Base-by-base conservation (phyloP, 805 yeast species). In the Maudiozyma saulgeensis region DNA sequence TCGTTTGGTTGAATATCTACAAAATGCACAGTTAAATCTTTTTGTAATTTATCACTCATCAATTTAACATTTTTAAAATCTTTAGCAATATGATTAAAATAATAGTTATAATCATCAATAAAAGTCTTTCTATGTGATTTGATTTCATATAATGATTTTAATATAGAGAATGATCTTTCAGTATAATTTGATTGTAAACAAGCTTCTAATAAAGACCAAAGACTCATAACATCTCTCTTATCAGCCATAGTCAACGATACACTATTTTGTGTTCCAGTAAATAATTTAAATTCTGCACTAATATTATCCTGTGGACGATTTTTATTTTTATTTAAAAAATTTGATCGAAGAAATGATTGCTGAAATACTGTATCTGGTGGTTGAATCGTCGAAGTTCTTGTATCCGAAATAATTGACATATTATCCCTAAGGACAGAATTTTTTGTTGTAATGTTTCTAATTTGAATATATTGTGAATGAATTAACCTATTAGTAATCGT, bases 141-240 rank as follows among this genome's bases (percentile, higher is more conserved):
- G 19, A 80, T 64, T 19, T 78, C 78, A 45, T 80, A 74, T 44
- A 87, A 70, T 2, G 89, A 81, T 48, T 73, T 71, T 40, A 88
- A 66, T 19, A 87, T 80, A 23, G 81, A 69, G 54, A 79, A 80
- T 0, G 96, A 95, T 59, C 96, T 73, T 21, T 74, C 77, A 56
- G 75, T 77, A 60, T 85, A 84, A 47, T 75, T 75, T 34, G 84
- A 76, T 42, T 80, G 78, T 32, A 88, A 60, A 55, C 90, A 82
- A 0, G 93, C 91, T 57, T 88, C 96, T 40, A 87, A 71, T 35
- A 88, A 67, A 2, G 90, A 78, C 81, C 90, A 88, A 18, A 84
- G 71, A 57, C 83, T 83, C 47, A 74, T 70, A n/a, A 52, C 44
- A 25, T 52, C 51, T 38, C 53, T 51, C 34, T 49, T 45, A 21